phyloP scores from a whole-genome alignment of 2,329 filamentous ascomycete genomes.

The Cryphonectria radicalis region DNA sequence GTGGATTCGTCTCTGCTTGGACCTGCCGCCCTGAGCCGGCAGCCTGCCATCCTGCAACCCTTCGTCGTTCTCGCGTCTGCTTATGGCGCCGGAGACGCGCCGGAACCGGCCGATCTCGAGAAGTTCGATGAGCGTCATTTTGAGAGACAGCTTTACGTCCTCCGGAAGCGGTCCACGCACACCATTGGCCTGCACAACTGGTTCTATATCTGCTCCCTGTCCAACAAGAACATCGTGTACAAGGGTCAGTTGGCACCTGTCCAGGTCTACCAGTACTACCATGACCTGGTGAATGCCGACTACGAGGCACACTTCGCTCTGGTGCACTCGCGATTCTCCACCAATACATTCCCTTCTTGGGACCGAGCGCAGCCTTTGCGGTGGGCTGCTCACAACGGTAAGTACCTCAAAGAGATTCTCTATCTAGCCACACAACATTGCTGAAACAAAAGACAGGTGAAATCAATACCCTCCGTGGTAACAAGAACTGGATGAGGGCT shows the following conservation, averaged over 20 bases:
- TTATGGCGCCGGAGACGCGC: constrained; percentile 81
- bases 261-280: constrained; percentile 98
- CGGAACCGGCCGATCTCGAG: constrained; percentile 76
- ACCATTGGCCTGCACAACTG: constrained; percentile 95
- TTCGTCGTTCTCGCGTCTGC: constrained; percentile 87
- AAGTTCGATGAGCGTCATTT: constrained; percentile 84
- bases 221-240: constrained; percentile 99
- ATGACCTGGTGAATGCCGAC: constrained; percentile 94
- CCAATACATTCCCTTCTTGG: constrained; percentile 98
- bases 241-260: constrained; percentile 94
- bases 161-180: constrained; percentile 94
- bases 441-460: constrained; percentile 58
- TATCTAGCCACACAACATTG: not conserved
- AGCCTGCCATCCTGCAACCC: constrained; percentile 93
- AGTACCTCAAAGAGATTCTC: constrained; percentile 33
- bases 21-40: constrained; percentile 88
- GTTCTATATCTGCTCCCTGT: constrained; percentile 97
- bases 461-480: constrained; percentile 95
- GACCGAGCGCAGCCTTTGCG: constrained; percentile 93
- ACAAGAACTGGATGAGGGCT: constrained; percentile 99
- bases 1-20: constrained; percentile 92
- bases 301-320: constrained; percentile 97
- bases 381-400: constrained; percentile 96
- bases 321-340: constrained; percentile 96
- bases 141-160: constrained; percentile 90